Base-by-base conservation (phyloP, 345 rosid species). In the Populus alba region DNA sequence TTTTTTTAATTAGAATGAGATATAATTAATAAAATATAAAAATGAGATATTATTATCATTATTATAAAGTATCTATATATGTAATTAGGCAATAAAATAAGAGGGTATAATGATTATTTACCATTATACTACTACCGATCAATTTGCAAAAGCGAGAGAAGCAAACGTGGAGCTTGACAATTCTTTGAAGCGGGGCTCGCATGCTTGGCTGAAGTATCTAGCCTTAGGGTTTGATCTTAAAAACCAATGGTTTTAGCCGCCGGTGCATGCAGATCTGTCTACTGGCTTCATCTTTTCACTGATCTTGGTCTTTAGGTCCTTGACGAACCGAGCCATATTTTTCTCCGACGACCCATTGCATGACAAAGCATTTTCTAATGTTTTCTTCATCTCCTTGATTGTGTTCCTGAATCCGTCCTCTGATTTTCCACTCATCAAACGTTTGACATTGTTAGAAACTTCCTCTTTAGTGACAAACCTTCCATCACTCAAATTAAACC, bases 341-440 rank as follows among this genome's bases (percentile, higher is more conserved):
- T 18, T 82, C 37, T 77, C 75, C 8, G 94, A 89, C 0, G 93
- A 90, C 72, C 97, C 97, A 43, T 18, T 29, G 11, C 70, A 11
- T 10, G 75, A 37, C 81, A 87, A 33, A 15, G 93, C 94, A 79
- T 66, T 78, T 78, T 82, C 89, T 59, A 89, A 66, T 38, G 63
- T 84, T 81, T 74, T 77, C 84, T 82, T 88, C 33, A 84, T 83
- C 79, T 86, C 85, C 74, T 76, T 87, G 76, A 86, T 75, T 65
- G 72, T 85, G 1, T 53, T 80, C 41, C 80, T 87, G 6, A 82
- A 75, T 23, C 83, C 83, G 23, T 81, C 86, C 17, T 79, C 75
- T 41, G 86, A 82, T 38, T 87, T 72, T 72, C 86, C 88, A 70
- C 81, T 66, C 91, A 92, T 89, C 88, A 87, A 69, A 85, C 85